Evolutionary conservation across 179 eudicot genomes (phyloP).

Genomic region (Amaranthus tricolor): DNA sequence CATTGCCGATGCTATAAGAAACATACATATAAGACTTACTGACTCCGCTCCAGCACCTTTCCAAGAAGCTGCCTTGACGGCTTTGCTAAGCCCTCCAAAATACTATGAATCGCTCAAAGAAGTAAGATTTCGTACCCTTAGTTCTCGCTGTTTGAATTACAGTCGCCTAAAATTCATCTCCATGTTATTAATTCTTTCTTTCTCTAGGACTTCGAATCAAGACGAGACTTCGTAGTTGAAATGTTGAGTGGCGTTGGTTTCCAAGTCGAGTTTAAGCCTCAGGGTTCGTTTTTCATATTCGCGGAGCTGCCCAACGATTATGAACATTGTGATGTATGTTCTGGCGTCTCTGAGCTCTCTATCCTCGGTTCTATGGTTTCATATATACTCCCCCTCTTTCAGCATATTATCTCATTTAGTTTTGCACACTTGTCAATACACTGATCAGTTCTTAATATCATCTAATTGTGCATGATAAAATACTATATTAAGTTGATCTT

Average conservation of each 20-base stretch:
- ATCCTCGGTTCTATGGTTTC: neutral
- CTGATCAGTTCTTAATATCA: no score
- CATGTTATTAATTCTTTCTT: slow-evolving; percentile 19
- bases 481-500: no score
- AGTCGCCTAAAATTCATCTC: neutral
- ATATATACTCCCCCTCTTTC: neutral
- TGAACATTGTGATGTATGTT: slow-evolving; percentile 62
- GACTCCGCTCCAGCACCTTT: slow-evolving; percentile 99
- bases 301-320: slow-evolving; percentile 72
- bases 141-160: neutral
- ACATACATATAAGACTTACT: slow-evolving; percentile 70
- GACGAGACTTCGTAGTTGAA: slow-evolving; percentile 56
- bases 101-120: slow-evolving; percentile 51
- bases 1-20: slow-evolving; percentile 79
- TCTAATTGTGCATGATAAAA: no score
- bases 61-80: slow-evolving; percentile 94
- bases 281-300: slow-evolving; percentile 82
- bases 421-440: no score
- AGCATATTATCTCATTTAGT: no score
- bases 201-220: slow-evolving; percentile 67
- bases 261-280: slow-evolving; percentile 54
- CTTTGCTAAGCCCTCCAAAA: slow-evolving; percentile 57
- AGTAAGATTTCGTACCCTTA: slow-evolving; percentile 31
- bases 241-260: slow-evolving; percentile 71
- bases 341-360: slow-evolving; percentile 4